Base-by-base conservation (phyloP, 352 stramenopile species). In the Phytophthora melonis region DNA sequence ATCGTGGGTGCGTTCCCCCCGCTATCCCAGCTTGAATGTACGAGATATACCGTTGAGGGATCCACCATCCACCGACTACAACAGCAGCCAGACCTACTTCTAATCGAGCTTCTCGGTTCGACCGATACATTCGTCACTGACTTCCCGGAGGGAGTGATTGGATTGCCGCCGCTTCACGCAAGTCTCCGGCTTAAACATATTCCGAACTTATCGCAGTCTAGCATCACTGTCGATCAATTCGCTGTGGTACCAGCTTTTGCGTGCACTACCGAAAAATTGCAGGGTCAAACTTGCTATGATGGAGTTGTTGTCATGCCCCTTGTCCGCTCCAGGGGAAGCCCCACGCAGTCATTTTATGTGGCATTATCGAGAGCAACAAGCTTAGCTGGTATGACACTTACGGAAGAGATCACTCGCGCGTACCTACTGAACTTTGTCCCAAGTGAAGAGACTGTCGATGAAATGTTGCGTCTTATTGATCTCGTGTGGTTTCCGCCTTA, bases 191-290 rank as follows among this genome's bases (percentile, higher is more conserved):
- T 74, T 2, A 58, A 27, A 14, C 10, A 30, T 0, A 54, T 72
- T 1, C n/a, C 55, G 0, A 66, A 72, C 16, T 30, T 78, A 6
- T 11, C 50, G 1, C 62, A 75, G 63, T 50, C 61, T 18, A 50
- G 27, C 0, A 18, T 78, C 9, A 78, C 74, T 0, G 55, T 78
- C 0, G 25, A 69, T n/a, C 66, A 78, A 41, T 76, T 81, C 43
- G 62, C 63, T 0, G 49, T 72, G 10, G 74, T 76, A 0, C 58
- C 70, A 1, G 70, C 60, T 3, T 81, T 76, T 52, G 18, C 70
- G 5, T 78, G 66, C 21, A 78, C 70, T 1, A 72, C 70, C 0
- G 74, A 76, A 54, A 81, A 81, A 23, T 30, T 81, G 0, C 74
- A 76, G 57, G 70, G 74, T 0, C 65, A 81, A 11, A 80, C 74